Conservation (phyloP, 352 stramenopile genomes). For the Chloridella minuta region DNA sequence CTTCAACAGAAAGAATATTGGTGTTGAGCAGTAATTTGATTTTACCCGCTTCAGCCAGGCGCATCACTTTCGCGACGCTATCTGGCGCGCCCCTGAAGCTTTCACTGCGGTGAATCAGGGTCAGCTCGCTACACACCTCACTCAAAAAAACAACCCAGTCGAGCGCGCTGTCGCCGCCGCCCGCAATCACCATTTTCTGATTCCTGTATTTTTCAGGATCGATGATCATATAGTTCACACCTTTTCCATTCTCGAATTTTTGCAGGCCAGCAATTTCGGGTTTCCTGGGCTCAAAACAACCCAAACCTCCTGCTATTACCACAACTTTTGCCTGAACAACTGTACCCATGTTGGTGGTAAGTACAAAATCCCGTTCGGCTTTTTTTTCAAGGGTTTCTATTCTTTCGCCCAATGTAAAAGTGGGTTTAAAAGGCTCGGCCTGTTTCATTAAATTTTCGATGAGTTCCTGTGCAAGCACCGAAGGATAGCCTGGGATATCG, state of each 20-base stretch:
- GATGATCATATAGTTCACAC: not conserved
- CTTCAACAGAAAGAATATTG: not conserved
- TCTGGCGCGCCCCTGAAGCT: not conserved
- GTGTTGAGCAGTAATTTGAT: not conserved
- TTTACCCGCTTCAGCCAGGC: not conserved
- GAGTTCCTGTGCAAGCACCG: not conserved
- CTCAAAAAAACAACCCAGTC: not conserved
- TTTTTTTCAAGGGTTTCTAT: not conserved
- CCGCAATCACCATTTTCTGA: not conserved
- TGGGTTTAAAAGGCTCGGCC: not conserved
- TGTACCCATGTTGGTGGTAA: not conserved
- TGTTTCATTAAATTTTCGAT: not conserved
- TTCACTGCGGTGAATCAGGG: not conserved
- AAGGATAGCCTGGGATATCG: not conserved
- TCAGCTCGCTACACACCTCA: not conserved
- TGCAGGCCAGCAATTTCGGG: not conserved
- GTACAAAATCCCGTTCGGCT: not conserved
- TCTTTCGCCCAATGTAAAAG: not conserved
- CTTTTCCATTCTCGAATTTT: conserved; percentile 4
- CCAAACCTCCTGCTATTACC: not conserved
- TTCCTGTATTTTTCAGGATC: not conserved
- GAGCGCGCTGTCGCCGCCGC: not conserved
- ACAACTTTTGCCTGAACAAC: not conserved
- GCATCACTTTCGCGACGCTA: not conserved
- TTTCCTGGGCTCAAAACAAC: not conserved